Conservation (phyloP, 2,329 filamentous ascomycete species). For the Fusarium lateritium region DNA sequence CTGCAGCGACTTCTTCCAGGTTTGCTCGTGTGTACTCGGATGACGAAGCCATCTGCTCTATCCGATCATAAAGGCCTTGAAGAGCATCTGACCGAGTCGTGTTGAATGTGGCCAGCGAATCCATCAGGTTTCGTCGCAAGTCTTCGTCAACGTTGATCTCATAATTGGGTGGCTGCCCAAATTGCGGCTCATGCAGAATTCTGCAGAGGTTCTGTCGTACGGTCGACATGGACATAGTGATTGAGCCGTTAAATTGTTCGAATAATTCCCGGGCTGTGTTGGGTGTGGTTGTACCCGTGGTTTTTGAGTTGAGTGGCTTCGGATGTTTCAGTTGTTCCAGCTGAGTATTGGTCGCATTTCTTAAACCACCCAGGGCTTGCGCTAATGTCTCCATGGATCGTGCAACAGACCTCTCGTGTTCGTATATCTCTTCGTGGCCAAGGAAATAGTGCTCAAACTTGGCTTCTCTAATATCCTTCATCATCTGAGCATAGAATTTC, state of each 20-base stretch:
- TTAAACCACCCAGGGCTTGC: slow-evolving; percentile 89
- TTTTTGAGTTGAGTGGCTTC: background rate
- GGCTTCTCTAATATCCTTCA: slow-evolving; percentile 85
- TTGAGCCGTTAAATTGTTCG: slow-evolving; percentile 36
- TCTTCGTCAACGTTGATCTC: slow-evolving; percentile 76
- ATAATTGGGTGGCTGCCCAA: slow-evolving; percentile 57
- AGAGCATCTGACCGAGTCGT: slow-evolving; percentile 91
- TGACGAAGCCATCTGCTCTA: slow-evolving; percentile 72
- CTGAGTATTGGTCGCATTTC: slow-evolving; percentile 91
- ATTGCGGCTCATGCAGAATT: slow-evolving; percentile 45
- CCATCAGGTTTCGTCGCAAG: slow-evolving; percentile 87
- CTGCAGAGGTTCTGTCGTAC: slow-evolving; percentile 33
- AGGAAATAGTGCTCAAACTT: slow-evolving; percentile 90
- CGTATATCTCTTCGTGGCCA: slow-evolving; percentile 84
- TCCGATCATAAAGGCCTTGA: slow-evolving; percentile 82
- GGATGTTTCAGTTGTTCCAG: slow-evolving; percentile 78
- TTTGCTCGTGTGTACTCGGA: slow-evolving; percentile 77
- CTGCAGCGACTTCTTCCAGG: slow-evolving; percentile 96
- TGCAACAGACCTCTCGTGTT: slow-evolving; percentile 82
- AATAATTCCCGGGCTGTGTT: slow-evolving; percentile 33
- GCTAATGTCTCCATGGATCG: slow-evolving; percentile 88
- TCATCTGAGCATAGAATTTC: slow-evolving; percentile 76
- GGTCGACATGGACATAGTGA: slow-evolving; percentile 34
- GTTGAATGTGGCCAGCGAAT: slow-evolving; percentile 89
- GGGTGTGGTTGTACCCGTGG: fast-evolving